Conservation (phyloP, 1,139 yeast genomes). For the Ogataea hybrid region DNA sequence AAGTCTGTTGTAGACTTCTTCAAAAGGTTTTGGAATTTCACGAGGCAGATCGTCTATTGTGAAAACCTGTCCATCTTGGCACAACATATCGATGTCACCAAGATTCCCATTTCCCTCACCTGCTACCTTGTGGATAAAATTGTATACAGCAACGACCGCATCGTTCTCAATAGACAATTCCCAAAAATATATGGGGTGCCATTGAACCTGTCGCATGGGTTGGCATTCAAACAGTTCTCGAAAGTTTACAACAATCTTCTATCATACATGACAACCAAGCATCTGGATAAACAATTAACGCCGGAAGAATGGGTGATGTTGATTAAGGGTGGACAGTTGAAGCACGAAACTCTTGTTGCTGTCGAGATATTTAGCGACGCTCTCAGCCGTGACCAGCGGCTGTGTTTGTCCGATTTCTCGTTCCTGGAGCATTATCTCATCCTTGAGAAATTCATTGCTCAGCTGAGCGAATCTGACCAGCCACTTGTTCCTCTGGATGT, state of each 20-base stretch:
- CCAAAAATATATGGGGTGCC: too few species aligned
- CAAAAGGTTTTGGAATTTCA: slow-evolving; percentile 53
- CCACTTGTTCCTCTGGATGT: slow-evolving; percentile 29
- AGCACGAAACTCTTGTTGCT: slow-evolving; percentile 23
- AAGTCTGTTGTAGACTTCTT: slow-evolving; percentile 76
- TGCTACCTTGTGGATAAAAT: slow-evolving; percentile 68
- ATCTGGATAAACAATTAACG: slow-evolving; percentile 24
- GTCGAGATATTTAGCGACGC: slow-evolving; percentile 46
- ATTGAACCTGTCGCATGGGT: too few species aligned
- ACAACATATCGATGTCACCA: slow-evolving; percentile 66
- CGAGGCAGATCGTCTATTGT: slow-evolving; percentile 44
- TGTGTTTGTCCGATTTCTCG: slow-evolving; percentile 35
- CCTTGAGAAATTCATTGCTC: slow-evolving; percentile 25
- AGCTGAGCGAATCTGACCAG: slow-evolving; percentile 26
- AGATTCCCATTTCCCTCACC: slow-evolving; percentile 70
- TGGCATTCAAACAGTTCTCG: too few species aligned
- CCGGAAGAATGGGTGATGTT: slow-evolving; percentile 29
- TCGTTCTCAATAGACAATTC: too few species aligned
- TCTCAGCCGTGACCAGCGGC: slow-evolving; percentile 41
- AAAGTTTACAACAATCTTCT: too few species aligned
- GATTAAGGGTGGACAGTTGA: slow-evolving; percentile 35
- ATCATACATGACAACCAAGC: too few species aligned
- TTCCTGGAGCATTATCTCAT: slow-evolving; percentile 34
- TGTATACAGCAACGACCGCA: too few species aligned
- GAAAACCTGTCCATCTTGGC: slow-evolving; percentile 62